Conservation (phyloP, 164 flowering plant species). For the Magnolia sinica region DNA sequence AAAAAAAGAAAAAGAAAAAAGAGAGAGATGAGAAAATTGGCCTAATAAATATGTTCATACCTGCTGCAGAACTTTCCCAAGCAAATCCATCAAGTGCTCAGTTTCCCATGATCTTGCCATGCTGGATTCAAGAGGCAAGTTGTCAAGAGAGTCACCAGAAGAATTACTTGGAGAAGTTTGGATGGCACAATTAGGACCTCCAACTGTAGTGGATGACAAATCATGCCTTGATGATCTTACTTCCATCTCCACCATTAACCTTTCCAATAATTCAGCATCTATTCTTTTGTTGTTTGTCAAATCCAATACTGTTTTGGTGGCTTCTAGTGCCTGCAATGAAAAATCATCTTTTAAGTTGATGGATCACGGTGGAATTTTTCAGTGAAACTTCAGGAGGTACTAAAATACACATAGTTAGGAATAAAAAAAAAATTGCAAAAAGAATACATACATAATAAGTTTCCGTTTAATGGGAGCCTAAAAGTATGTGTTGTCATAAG, state of each 20-base stretch:
- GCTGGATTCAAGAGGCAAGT: constrained; percentile 17
- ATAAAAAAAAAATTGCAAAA: too few species aligned
- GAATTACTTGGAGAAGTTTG: constrained; percentile 13
- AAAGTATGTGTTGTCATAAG: too few species aligned
- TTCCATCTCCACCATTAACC: constrained; percentile 60
- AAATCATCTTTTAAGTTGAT: too few species aligned
- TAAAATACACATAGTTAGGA: too few species aligned
- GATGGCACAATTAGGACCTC: constrained; percentile 5
- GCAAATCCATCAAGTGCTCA: constrained; percentile 46
- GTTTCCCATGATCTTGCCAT: constrained; percentile 42
- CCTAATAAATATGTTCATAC: constrained; percentile 20
- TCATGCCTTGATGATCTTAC: constrained; percentile 24
- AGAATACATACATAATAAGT: too few species aligned
- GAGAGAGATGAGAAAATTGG: neutral
- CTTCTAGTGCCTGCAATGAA: constrained; percentile 69
- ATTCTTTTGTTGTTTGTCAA: constrained; percentile 56
- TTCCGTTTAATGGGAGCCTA: too few species aligned
- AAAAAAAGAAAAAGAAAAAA: neutral
- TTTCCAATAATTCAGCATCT: constrained; percentile 58
- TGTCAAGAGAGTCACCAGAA: constrained; percentile 6
- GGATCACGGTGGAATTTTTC: too few species aligned
- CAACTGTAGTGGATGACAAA: constrained; percentile 1
- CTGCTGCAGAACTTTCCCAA: constrained; percentile 75
- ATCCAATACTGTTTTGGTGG: constrained; percentile 61
- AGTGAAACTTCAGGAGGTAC: too few species aligned